Conservation (phyloP, 1,139 yeast genomes). For the Saccharomyces hybrid region DNA sequence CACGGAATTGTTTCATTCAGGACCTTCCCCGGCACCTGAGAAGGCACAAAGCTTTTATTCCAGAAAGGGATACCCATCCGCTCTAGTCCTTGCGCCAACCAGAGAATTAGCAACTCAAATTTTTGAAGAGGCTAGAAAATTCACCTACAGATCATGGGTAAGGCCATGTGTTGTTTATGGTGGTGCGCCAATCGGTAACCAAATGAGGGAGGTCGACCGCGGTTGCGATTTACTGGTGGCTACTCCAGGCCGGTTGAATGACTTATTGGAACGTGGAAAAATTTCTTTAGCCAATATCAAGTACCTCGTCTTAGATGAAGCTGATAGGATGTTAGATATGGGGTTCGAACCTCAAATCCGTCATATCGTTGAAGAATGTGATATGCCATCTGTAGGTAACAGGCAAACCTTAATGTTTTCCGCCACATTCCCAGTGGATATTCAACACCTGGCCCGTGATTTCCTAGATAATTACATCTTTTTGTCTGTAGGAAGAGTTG, state of each 20-base stretch:
- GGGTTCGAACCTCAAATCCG: slow-evolving; percentile 99
- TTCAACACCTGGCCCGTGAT: slow-evolving; percentile 92
- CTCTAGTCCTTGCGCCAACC: slow-evolving; percentile 92
- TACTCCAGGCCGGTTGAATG: slow-evolving; percentile 97
- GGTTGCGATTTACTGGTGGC: slow-evolving; percentile 96
- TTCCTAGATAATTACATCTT: slow-evolving; percentile 91
- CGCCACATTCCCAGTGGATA: slow-evolving; percentile 96
- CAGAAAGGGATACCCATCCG: slow-evolving; percentile 85
- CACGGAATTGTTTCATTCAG: slow-evolving; percentile 77
- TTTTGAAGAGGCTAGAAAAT: slow-evolving; percentile 89
- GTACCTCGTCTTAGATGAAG: slow-evolving; percentile 93
- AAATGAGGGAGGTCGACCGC: slow-evolving; percentile 78
- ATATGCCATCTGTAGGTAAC: slow-evolving; percentile 82
- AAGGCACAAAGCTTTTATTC: slow-evolving; percentile 41
- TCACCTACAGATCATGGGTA: slow-evolving; percentile 97
- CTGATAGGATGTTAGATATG: slow-evolving; percentile 99
- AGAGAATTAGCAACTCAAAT: slow-evolving; percentile 97
- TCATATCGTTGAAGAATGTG: slow-evolving; percentile 93
- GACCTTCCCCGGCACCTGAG: slow-evolving; percentile 61
- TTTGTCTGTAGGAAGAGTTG: slow-evolving; percentile 95
- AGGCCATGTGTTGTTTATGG: slow-evolving; percentile 94
- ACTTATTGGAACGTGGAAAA: slow-evolving; percentile 86
- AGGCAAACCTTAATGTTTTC: slow-evolving; percentile 98
- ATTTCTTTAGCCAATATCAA: slow-evolving; percentile 83
- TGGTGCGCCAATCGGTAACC: slow-evolving; percentile 89